Evolutionary conservation across 2,329 filamentous ascomycete species (phyloP).

Genomic region (Fonsecaea pedrosoi): DNA sequence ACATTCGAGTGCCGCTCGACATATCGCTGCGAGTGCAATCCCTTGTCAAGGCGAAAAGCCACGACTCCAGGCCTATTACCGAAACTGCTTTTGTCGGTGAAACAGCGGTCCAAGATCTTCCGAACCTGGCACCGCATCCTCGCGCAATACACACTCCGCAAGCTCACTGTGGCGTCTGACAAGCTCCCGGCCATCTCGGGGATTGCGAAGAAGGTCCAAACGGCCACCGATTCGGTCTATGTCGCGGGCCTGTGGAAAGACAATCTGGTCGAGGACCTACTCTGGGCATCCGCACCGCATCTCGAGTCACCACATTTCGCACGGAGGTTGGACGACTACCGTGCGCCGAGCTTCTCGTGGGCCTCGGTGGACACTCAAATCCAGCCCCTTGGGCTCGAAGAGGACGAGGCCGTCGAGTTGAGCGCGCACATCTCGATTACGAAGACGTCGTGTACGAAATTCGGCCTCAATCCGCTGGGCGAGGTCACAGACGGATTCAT

Average conservation of each 20-base stretch:
- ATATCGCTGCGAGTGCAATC: neutral
- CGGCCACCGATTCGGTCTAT: neutral
- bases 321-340: neutral
- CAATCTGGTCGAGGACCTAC: neutral
- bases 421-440: neutral
- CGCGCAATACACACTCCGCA: neutral
- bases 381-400: neutral
- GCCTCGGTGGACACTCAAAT: neutral
- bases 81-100: neutral
- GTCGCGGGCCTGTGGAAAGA: neutral
- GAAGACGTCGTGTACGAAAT: neutral
- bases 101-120: neutral
- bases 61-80: constrained; percentile 1
- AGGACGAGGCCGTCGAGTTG: neutral
- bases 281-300: neutral
- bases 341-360: neutral
- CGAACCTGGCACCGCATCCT: neutral
- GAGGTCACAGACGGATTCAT: neutral
- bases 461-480: neutral
- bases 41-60: neutral
- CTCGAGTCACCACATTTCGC: neutral
- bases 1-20: neutral
- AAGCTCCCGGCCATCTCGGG: neutral
- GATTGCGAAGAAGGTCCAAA: neutral
- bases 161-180: neutral